Evolutionary conservation across 106 monocot genomes (phyloP).

Genomic region (Phalaenopsis equestris): DNA sequence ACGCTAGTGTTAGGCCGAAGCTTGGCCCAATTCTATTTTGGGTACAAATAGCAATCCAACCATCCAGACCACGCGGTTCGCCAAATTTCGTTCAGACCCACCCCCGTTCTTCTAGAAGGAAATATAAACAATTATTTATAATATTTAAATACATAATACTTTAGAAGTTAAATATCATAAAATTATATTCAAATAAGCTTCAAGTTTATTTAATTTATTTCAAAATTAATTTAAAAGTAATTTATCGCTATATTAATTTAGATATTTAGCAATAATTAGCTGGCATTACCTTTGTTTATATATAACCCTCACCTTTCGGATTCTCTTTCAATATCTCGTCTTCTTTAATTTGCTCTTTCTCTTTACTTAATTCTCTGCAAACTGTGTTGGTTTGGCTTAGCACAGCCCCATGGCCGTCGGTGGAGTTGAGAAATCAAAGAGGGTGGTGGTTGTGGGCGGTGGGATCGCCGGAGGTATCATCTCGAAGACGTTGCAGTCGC

Average conservation of each 20-base stretch:
- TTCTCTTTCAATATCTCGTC: not conserved
- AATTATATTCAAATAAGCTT: not conserved
- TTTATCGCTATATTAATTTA: no score
- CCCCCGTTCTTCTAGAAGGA: no score
- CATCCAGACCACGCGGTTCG: no score
- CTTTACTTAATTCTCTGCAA: not conserved
- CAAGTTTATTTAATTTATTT: not conserved
- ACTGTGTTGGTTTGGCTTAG: not conserved
- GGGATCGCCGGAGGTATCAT: conserved; percentile 45
- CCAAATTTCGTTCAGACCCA: no score
- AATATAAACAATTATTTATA: no score
- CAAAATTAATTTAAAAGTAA: no score
- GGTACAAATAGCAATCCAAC: no score
- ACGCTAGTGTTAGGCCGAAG: no score
- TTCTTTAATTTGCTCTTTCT: not conserved
- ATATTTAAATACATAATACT: not conserved
- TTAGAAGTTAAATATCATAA: not conserved
- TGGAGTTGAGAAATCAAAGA: conserved; percentile 12
- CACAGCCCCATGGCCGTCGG: not conserved
- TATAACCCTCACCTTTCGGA: not conserved
- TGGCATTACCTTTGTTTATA: no score
- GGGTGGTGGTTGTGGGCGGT: conserved; percentile 57
- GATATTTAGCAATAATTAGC: no score
- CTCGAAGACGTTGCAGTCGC: conserved; percentile 35
- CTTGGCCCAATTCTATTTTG: no score